phyloP scores from a whole-genome alignment of 2,329 filamentous ascomycete species.

The Pestalotiopsis sp. region DNA sequence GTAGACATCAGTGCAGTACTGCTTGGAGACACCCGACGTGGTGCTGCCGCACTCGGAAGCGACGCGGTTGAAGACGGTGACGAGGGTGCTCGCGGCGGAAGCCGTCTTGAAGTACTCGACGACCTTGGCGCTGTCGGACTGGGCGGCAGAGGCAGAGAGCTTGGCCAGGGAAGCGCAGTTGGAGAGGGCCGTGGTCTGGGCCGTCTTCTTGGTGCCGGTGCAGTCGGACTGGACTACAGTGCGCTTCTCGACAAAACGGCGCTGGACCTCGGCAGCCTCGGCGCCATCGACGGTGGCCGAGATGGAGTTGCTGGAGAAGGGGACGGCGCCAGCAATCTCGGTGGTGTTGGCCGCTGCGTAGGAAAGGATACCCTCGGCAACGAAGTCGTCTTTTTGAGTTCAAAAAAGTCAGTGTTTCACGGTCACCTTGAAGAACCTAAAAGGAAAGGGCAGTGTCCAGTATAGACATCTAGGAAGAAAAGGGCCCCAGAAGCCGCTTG shows the following conservation, averaged over 20 bases:
- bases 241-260: slow-evolving; percentile 53
- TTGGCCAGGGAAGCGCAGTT: slow-evolving; percentile 58
- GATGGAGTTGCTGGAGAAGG: slow-evolving; percentile 62
- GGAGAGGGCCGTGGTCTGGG: slow-evolving; percentile 52
- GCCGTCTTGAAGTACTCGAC: slow-evolving; percentile 64
- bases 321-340: slow-evolving; percentile 55
- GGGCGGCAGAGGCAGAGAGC: slow-evolving; percentile 52
- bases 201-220: slow-evolving; percentile 45
- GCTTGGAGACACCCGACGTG: slow-evolving; percentile 36
- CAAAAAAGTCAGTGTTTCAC: not conserved
- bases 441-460: too few species aligned
- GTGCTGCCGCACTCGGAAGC: slow-evolving; percentile 56
- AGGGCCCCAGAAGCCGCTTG: too few species aligned
- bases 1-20: slow-evolving; percentile 20
- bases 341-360: slow-evolving; percentile 54
- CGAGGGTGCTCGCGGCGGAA: slow-evolving; percentile 48
- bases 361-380: slow-evolving; percentile 58
- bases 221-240: slow-evolving; percentile 56
- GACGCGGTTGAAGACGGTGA: slow-evolving; percentile 51
- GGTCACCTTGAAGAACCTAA: too few species aligned
- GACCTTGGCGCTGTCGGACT: slow-evolving; percentile 53
- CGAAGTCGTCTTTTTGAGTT: slow-evolving; percentile 44
- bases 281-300: slow-evolving; percentile 58
- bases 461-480: too few species aligned
- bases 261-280: slow-evolving; percentile 52